Evolutionary conservation across 768 basidiomycete species (phyloP).

Genomic region (Pisolithus tinctorius): DNA sequence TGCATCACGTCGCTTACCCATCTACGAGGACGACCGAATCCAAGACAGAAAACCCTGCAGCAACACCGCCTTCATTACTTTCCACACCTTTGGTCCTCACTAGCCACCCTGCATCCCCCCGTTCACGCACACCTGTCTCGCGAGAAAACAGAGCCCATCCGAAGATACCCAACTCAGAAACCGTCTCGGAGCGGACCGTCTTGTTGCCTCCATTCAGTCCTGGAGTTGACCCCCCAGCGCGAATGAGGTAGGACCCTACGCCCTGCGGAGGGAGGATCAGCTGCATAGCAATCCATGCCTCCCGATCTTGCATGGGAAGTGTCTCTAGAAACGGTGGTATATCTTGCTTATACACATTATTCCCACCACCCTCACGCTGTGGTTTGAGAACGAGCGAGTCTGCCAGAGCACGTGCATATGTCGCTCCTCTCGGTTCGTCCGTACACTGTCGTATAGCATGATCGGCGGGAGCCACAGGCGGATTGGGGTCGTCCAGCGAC

Average conservation of each 20-base stretch:
- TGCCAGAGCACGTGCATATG: constrained; percentile 26
- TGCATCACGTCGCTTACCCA: not conserved
- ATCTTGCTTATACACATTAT: constrained; percentile 84
- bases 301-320: constrained; percentile 53
- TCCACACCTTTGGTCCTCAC: constrained; percentile 87
- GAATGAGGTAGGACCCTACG: constrained; percentile 66
- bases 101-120: constrained; percentile 74
- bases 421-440: constrained; percentile 16
- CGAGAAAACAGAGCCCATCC: constrained; percentile 78
- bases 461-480: not conserved
- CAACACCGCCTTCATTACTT: constrained; percentile 88
- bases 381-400: constrained; percentile 82
- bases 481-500: constrained; percentile 44
- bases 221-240: constrained; percentile 40
- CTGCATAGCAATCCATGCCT: constrained; percentile 95
- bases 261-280: constrained; percentile 75
- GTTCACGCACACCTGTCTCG: constrained; percentile 36
- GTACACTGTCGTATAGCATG: not conserved
- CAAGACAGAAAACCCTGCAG: constrained; percentile 72
- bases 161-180: constrained; percentile 90
- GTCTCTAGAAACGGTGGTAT: constrained; percentile 72
- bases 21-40: constrained; percentile 62
- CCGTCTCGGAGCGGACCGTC: constrained; percentile 57
- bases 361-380: constrained; percentile 96
- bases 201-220: not conserved